Evolutionary conservation across 768 basidiomycete genomes (phyloP).

Genomic region (Xerocomellus chrysenteron): DNA sequence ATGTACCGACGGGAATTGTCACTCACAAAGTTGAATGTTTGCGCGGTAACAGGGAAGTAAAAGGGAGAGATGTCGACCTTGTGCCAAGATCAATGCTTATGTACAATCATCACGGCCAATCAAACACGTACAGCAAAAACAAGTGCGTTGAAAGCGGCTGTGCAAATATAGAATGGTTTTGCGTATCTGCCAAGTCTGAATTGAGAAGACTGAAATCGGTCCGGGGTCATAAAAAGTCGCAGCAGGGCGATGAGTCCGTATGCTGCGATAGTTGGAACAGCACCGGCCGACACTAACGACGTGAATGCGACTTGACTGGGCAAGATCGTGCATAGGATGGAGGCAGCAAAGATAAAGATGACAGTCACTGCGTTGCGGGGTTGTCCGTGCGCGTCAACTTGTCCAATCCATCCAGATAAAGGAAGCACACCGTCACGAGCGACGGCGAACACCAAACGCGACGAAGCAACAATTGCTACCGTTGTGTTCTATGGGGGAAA

Average conservation of each 20-base stretch:
- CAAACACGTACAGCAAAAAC: conserved; percentile 63
- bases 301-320: conserved; percentile 92
- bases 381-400: conserved; percentile 67
- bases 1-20: background rate
- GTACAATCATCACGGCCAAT: background rate
- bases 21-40: conserved; percentile 85
- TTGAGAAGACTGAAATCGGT: conserved; percentile 68
- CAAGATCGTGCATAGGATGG: conserved; percentile 81
- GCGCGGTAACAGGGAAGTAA: conserved; percentile 74
- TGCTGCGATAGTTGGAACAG: conserved; percentile 82
- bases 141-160: conserved; percentile 70
- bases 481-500: conserved; percentile 65
- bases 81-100: conserved; percentile 4
- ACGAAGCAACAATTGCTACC: conserved; percentile 84
- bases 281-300: conserved; percentile 84
- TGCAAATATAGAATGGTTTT: conserved; percentile 65
- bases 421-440: conserved; percentile 94
- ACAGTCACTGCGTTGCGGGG: conserved; percentile 85
- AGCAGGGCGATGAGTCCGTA: conserved; percentile 81
- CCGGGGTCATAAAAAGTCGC: conserved; percentile 74
- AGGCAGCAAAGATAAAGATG: conserved; percentile 75
- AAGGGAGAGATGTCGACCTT: conserved; percentile 87
- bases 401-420: conserved; percentile 77
- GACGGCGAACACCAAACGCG: conserved; percentile 86
- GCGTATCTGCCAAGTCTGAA: conserved; percentile 70